A percentile compares a stretch with the other conserved stretches of the same genome.
phyloP scores from a whole-genome alignment of 2,329 filamentous ascomycete species.

The Fusarium buharicum region DNA sequence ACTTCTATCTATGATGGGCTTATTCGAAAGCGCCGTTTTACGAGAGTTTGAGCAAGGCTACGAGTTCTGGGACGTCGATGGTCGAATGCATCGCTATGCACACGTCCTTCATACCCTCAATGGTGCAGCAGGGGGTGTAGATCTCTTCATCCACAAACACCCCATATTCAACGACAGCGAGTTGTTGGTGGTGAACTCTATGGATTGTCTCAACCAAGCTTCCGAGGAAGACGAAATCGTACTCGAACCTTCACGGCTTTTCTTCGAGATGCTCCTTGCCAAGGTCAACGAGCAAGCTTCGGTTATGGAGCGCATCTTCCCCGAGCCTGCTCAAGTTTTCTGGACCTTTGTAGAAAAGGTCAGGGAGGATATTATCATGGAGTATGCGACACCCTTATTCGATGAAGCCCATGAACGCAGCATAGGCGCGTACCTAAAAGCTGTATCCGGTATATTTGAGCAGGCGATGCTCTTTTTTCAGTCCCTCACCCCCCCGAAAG shows the following conservation, averaged over 20 bases:
- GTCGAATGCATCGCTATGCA: constrained; percentile 88
- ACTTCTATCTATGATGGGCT: constrained; percentile 76
- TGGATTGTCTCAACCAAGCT: constrained; percentile 81
- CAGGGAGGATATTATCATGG: constrained; percentile 83
- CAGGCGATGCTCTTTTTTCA: constrained; percentile 83
- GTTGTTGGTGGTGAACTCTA: constrained; percentile 71
- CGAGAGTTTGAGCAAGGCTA: constrained; percentile 95
- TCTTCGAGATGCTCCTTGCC: constrained; percentile 78
- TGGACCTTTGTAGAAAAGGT: constrained; percentile 84
- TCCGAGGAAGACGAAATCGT: constrained; percentile 74
- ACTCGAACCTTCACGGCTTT: constrained; percentile 81
- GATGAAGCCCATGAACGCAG: constrained; percentile 85
- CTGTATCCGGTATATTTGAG: constrained; percentile 87
- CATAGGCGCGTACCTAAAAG: constrained; percentile 82
- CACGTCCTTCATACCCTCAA: constrained; percentile 85
- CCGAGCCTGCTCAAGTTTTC: constrained; percentile 75
- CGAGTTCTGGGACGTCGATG: constrained; percentile 87
- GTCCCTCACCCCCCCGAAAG: constrained; percentile 74
- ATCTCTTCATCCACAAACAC: constrained; percentile 90
- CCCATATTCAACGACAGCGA: constrained; percentile 81
- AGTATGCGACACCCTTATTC: constrained; percentile 86
- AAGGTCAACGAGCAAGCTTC: constrained; percentile 85
- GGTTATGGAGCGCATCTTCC: constrained; percentile 85
- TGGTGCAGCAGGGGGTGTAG: constrained; percentile 79
- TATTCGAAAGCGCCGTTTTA: constrained; percentile 91